These are phyloP conservation scores for Globisporangium ultimum DNA, from an alignment of 352 stramenopile species.

Conservation along the genomic window DNA sequence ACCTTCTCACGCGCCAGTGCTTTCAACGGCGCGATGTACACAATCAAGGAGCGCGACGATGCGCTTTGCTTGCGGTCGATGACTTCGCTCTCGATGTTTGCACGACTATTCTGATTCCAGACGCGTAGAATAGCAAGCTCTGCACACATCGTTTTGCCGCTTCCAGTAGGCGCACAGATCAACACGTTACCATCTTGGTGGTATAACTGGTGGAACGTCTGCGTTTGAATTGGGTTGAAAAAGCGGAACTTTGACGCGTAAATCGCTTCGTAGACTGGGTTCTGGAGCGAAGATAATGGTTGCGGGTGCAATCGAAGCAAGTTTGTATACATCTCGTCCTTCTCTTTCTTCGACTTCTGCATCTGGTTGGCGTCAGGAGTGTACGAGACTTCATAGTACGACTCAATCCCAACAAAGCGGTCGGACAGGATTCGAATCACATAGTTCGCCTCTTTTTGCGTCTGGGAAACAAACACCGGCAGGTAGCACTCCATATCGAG, in stretches of 20 bases:
- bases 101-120: conserved; percentile 51
- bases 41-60: conserved; percentile 56
- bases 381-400: conserved; percentile 74
- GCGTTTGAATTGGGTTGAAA: conserved; percentile 96
- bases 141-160: conserved; percentile 96
- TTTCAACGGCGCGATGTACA: conserved; percentile 98
- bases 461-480: conserved; percentile 92
- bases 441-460: conserved; percentile 87
- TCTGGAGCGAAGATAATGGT: conserved; percentile 90
- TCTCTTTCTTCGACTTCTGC: conserved; percentile 44
- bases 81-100: background rate
- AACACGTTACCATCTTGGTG: conserved; percentile 95
- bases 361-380: conserved; percentile 30
- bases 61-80: background rate
- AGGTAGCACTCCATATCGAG: conserved; percentile 95
- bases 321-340: conserved; percentile 75
- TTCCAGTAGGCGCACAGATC: conserved; percentile 95
- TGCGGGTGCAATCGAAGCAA: conserved; percentile 95
- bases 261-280: conserved; percentile 89
- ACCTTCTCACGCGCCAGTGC: conserved; percentile 95
- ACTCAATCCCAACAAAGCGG: conserved; percentile 95
- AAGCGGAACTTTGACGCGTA: conserved; percentile 88
- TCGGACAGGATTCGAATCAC: conserved; percentile 95
- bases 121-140: conserved; percentile 97
- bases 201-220: conserved; percentile 97